phyloP scores from a whole-genome alignment of 2,329 filamentous ascomycete species.

The Diaporthe australafricana region DNA sequence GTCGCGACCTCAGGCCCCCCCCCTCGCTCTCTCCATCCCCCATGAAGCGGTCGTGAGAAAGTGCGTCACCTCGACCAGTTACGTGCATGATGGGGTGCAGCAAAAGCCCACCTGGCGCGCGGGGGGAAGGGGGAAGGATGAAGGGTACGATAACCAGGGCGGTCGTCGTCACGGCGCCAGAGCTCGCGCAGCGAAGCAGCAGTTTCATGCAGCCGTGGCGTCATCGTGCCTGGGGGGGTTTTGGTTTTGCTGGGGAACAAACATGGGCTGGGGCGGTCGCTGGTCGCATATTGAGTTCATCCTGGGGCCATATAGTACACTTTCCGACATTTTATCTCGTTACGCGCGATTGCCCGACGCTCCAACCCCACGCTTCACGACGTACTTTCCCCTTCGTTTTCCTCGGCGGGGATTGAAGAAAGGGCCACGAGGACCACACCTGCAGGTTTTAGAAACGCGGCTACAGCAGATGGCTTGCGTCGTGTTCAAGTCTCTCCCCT shows the following conservation, averaged over 20 bases:
- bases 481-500: not conserved
- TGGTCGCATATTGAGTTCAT: conserved; percentile 3
- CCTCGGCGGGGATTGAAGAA: not conserved
- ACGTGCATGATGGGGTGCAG: conserved; percentile 29
- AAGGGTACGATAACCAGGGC: not conserved
- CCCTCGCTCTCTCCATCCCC: no score
- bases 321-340: conserved; percentile 21
- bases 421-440: conserved; percentile 16
- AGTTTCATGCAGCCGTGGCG: conserved; percentile 27
- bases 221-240: conserved; percentile 25
- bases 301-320: no score
- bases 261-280: not conserved
- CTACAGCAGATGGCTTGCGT: not conserved
- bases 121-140: not conserved
- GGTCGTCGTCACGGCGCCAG: not conserved
- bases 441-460: conserved; percentile 24
- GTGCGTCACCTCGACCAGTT: conserved; percentile 16
- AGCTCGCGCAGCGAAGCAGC: not conserved
- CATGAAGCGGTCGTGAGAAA: not conserved
- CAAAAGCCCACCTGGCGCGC: not conserved
- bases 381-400: no score
- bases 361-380: conserved; percentile 3
- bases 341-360: conserved; percentile 13
- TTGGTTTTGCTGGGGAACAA: not conserved
- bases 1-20: not conserved